Evolutionary conservation across 2,329 filamentous ascomycete genomes (phyloP).

Genomic region (Penicillium sp.): DNA sequence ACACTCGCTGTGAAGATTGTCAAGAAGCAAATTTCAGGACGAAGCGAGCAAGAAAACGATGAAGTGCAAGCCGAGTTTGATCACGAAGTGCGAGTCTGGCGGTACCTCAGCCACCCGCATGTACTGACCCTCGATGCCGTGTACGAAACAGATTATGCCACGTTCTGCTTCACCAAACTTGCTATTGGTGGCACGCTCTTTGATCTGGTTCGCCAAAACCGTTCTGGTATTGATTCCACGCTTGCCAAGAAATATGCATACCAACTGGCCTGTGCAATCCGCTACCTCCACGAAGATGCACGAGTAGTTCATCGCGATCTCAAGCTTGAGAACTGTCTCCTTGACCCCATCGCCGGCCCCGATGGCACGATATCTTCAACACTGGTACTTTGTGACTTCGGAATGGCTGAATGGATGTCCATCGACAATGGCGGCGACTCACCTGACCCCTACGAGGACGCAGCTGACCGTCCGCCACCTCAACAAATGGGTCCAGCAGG

Average conservation of each 20-base stretch:
- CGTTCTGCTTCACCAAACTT: slow-evolving; percentile 67
- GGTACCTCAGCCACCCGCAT: slow-evolving; percentile 63
- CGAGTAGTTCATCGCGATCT: slow-evolving; percentile 68
- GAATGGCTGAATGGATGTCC: slow-evolving; percentile 68
- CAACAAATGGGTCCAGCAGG: slow-evolving; percentile 57
- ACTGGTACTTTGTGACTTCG: slow-evolving; percentile 68
- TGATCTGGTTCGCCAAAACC: slow-evolving; percentile 60
- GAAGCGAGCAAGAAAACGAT: slow-evolving; percentile 64
- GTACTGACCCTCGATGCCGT: slow-evolving; percentile 65
- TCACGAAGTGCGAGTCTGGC: slow-evolving; percentile 69
- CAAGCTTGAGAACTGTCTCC: slow-evolving; percentile 69
- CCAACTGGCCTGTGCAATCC: slow-evolving; percentile 64
- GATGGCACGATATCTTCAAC: slow-evolving; percentile 55
- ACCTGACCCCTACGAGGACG: slow-evolving; percentile 51
- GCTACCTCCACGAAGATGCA: slow-evolving; percentile 69
- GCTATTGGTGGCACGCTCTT: slow-evolving; percentile 66
- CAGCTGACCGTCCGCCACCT: slow-evolving; percentile 49
- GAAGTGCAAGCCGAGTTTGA: slow-evolving; percentile 68
- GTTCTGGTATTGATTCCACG: slow-evolving; percentile 53
- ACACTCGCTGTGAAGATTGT: slow-evolving; percentile 67
- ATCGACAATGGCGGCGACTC: slow-evolving; percentile 56
- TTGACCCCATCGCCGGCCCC: slow-evolving; percentile 56
- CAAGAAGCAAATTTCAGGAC: slow-evolving; percentile 58
- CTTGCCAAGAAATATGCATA: slow-evolving; percentile 63
- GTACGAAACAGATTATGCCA: slow-evolving; percentile 68